These are phyloP conservation scores for Sugiyamaella mastotermitis DNA, from an alignment of 805 yeast species.

Conservation along the genomic window DNA sequence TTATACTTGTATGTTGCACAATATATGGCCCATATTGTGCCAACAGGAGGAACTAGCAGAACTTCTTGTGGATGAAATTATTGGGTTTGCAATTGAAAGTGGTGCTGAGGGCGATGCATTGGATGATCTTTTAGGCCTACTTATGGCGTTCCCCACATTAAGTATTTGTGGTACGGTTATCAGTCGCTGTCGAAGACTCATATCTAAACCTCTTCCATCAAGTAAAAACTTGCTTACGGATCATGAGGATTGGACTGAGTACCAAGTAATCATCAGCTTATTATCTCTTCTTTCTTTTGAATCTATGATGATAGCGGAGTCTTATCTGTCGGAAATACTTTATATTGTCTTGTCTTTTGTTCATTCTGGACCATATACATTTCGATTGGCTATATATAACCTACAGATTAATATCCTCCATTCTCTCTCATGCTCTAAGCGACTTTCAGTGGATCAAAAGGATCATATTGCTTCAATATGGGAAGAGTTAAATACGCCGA, in stretches of 20 bases:
- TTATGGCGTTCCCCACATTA: constrained; percentile 62
- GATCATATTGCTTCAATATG: constrained; percentile 40
- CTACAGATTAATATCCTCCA: constrained; percentile 63
- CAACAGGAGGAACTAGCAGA: constrained; percentile 53
- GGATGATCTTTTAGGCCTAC: constrained; percentile 55
- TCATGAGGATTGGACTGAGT: constrained; percentile 62
- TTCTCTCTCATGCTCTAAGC: constrained; percentile 54
- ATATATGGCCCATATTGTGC: constrained; percentile 63
- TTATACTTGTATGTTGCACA: constrained; percentile 49
- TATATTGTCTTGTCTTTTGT: constrained; percentile 56
- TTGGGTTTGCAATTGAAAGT: constrained; percentile 67
- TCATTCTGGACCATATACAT: constrained; percentile 45
- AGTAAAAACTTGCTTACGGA: constrained; percentile 42
- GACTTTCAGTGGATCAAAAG: constrained; percentile 37
- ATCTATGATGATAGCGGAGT: constrained; percentile 30
- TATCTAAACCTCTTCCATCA: constrained; percentile 40
- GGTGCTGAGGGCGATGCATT: constrained; percentile 58
- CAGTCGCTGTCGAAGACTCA: constrained; percentile 47
- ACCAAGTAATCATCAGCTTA: constrained; percentile 59
- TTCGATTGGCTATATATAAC: constrained; percentile 57
- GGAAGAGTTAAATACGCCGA: constrained; percentile 19
- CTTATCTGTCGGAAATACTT: constrained; percentile 58
- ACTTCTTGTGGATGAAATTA: constrained; percentile 63
- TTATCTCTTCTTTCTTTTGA: constrained; percentile 66
- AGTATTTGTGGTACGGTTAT: constrained; percentile 65